phyloP scores from a whole-genome alignment of 176 grass and related monocot genomes.

The Eleusine indica region DNA sequence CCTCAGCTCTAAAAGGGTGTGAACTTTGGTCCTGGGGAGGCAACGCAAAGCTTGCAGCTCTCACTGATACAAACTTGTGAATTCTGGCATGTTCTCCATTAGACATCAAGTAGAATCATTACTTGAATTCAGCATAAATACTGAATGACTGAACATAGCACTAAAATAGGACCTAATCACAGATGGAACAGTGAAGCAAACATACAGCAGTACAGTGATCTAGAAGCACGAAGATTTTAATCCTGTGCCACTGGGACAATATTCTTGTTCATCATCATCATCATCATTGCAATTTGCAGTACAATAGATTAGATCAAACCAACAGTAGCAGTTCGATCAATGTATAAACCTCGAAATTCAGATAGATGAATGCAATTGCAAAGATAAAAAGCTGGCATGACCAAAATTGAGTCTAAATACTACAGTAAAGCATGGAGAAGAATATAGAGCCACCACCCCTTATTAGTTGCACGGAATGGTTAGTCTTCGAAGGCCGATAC shows the following conservation, averaged over 20 bases:
- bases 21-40: background rate
- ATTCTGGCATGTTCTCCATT: background rate
- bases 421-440: conserved; percentile 46
- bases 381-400: conserved; percentile 34
- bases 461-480: conserved; percentile 19
- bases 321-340: conserved; percentile 31
- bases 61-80: background rate
- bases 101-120: background rate
- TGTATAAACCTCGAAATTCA: conserved; percentile 29
- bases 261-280: conserved; percentile 34
- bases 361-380: conserved; percentile 40
- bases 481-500: conserved; percentile 53
- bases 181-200: background rate
- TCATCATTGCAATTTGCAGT: conserved; percentile 45
- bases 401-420: conserved; percentile 46
- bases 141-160: no score
- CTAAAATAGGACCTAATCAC: background rate
- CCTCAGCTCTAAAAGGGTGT: background rate
- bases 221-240: conserved; percentile 12
- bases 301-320: conserved; percentile 40
- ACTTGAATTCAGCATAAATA: background rate
- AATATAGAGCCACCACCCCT: conserved; percentile 16
- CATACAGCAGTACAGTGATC: background rate
- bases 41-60: background rate
- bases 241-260: conserved; percentile 1